phyloP scores from a whole-genome alignment of 177 flowering plant genomes.

The Telopea speciosissima region DNA sequence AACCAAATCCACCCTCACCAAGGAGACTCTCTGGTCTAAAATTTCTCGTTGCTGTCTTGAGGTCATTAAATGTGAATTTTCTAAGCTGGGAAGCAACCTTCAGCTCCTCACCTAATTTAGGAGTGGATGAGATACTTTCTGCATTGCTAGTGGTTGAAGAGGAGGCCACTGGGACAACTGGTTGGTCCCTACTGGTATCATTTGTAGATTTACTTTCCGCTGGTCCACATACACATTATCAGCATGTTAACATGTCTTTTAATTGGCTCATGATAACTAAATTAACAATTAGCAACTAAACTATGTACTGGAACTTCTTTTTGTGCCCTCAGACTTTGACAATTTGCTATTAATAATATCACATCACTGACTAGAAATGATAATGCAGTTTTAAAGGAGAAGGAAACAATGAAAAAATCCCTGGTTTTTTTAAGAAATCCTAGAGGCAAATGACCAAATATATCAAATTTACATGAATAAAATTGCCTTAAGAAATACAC shows the following conservation, averaged over 20 bases:
- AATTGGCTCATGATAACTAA: neutral
- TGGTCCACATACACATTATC: conserved; percentile 16
- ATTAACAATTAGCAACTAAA: neutral
- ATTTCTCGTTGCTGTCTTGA: conserved; percentile 75
- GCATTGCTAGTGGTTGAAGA: conserved; percentile 61
- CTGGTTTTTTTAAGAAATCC: neutral
- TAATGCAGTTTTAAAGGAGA: neutral
- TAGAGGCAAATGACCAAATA: neutral
- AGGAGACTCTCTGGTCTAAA: conserved; percentile 85
- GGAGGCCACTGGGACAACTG: conserved; percentile 39
- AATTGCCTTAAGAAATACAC: neutral
- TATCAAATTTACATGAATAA: neutral
- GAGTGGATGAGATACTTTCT: conserved; percentile 60
- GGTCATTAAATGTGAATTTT: conserved; percentile 73
- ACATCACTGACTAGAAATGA: neutral
- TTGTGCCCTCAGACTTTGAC: neutral
- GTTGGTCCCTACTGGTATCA: conserved; percentile 57
- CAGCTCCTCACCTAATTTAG: conserved; percentile 60
- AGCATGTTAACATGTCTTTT: conserved; percentile 6
- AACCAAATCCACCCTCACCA: conserved; percentile 92
- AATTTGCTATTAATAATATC: neutral
- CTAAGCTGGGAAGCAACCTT: conserved; percentile 69
- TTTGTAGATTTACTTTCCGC: conserved; percentile 64
- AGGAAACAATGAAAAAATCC: neutral
- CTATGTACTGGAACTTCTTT: neutral